Base-by-base conservation (phyloP, 805 yeast genomes). In the Cyberlindnera americana region DNA sequence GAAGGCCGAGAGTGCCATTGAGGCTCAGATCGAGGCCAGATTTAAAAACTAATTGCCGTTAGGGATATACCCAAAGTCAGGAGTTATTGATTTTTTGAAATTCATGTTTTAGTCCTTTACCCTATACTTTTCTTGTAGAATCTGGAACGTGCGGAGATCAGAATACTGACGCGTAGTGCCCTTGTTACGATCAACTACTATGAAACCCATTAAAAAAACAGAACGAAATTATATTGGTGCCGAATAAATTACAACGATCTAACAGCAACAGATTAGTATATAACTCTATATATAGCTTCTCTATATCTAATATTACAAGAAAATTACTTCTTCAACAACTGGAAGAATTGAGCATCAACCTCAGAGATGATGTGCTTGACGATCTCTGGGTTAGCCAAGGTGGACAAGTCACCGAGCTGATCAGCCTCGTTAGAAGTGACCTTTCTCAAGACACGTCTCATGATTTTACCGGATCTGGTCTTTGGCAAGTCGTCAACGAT, bases 371-470 rank as follows among this genome's bases (percentile, higher is more conserved):
- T 67, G 42, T 81, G 82, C 28, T 73, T 76, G 31, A 83, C 91
- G 49, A 82, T 74, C 45, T 74, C 78, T 17, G 93, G 91, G 60
- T 84, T 83, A 35, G 89, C 78, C 59, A 83, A 73, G 13, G 93
- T 83, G 26, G 87, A 70, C 46, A 80, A 77, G 66, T 83, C 93
- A 48, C 93, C 93, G 56, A 83, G 70, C 65, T 81, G 88, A 58
- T 83, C 90, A 47, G 82, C 83, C 65, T 83, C 91, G 48, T 78
- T 72, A 34, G 88, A 81, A 35, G 81, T 67, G 45, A 83, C 70
- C 69, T 83, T 83, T 67, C 93, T 77, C 62, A 83, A 72, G 57
- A 83, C 83, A 69, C 93, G 75, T 75, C 93, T 79, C 93, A 83
- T 83, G 53, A 83, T 83, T 69, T 83, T 83, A 58, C 93, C 93